These are phyloP conservation scores for Coleophoma cylindrospora DNA, from an alignment of 2,329 filamentous ascomycete genomes.

Conservation along the genomic window DNA sequence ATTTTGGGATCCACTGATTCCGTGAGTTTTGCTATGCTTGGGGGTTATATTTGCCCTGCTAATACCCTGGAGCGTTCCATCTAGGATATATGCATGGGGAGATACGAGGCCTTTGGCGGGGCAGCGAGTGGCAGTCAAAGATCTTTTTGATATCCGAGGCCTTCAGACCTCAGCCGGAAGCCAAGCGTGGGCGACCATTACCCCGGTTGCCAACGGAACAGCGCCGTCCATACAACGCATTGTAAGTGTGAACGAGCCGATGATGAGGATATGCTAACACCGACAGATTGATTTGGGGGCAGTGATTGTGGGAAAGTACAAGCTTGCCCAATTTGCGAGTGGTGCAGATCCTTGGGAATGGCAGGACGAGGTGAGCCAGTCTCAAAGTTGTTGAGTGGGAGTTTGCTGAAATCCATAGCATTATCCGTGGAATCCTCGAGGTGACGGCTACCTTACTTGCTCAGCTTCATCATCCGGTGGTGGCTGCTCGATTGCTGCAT, in stretches of 20 bases:
- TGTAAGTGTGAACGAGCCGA: neutral
- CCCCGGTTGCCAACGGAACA: conserved; percentile 37
- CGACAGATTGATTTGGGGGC: conserved; percentile 49
- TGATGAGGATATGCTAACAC: neutral
- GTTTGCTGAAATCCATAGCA: conserved; percentile 8
- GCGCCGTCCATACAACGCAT: conserved; percentile 47
- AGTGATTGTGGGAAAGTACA: conserved; percentile 44
- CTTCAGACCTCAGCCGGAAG: conserved; percentile 52
- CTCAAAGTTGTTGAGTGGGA: neutral
- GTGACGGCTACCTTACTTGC: conserved; percentile 37
- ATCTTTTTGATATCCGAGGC: conserved; percentile 55
- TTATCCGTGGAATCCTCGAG: conserved; percentile 31
- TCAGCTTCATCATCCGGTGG: conserved; percentile 38
- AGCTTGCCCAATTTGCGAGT: conserved; percentile 37
- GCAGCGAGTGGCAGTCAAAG: conserved; percentile 57
- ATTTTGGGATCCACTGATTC: neutral
- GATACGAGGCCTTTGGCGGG: conserved; percentile 46
- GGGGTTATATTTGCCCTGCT: neutral
- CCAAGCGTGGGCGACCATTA: conserved; percentile 48
- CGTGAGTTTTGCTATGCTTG: neutral
- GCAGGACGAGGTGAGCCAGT: neutral
- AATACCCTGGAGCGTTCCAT: neutral
- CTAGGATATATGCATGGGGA: neutral
- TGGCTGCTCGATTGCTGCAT: conserved; percentile 34
- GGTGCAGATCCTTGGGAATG: conserved; percentile 3